phyloP scores from a whole-genome alignment of 129 eudicot genomes.

The Escallonia herrerae region DNA sequence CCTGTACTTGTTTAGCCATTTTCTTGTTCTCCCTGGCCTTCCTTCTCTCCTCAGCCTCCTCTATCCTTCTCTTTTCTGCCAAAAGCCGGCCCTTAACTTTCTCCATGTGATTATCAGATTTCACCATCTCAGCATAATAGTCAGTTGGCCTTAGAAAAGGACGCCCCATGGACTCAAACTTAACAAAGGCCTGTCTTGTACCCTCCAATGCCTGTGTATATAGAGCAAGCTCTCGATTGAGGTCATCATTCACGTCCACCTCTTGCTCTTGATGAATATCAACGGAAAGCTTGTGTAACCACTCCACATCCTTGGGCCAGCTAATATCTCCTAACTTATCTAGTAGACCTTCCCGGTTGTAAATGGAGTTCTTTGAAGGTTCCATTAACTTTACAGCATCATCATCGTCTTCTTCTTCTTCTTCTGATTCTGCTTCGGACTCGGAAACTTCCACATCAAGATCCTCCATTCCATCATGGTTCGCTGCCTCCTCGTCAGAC shows the following conservation, averaged over 20 bases:
- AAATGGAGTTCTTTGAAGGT: slow-evolving; percentile 51
- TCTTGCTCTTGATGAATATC: slow-evolving; percentile 49
- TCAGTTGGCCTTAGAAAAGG: slow-evolving; percentile 84
- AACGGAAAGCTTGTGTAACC: slow-evolving; percentile 55
- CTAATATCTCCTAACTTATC: slow-evolving; percentile 53
- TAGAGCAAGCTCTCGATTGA: slow-evolving; percentile 66
- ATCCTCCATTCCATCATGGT: slow-evolving; percentile 17
- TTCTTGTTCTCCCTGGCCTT: slow-evolving; percentile 75
- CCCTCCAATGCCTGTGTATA: slow-evolving; percentile 85
- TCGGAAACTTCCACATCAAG: slow-evolving; percentile 26
- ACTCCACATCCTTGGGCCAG: slow-evolving; percentile 53
- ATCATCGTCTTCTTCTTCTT: slow-evolving; percentile 39
- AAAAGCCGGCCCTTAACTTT: slow-evolving; percentile 73
- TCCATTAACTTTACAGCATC: slow-evolving; percentile 41
- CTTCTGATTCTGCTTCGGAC: slow-evolving; percentile 40
- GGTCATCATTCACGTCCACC: slow-evolving; percentile 80
- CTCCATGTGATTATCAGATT: slow-evolving; percentile 81
- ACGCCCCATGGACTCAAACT: slow-evolving; percentile 56
- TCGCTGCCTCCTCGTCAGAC: slow-evolving; percentile 1
- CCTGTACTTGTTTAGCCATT: slow-evolving; percentile 75
- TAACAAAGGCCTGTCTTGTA: slow-evolving; percentile 61
- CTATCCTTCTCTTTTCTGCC: slow-evolving; percentile 59
- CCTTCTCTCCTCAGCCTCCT: slow-evolving; percentile 91
- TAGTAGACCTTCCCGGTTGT: slow-evolving; percentile 48
- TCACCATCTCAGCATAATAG: slow-evolving; percentile 93